Base-by-base conservation (phyloP, 169 alveolate genomes). In the Eimeria maxima region DNA sequence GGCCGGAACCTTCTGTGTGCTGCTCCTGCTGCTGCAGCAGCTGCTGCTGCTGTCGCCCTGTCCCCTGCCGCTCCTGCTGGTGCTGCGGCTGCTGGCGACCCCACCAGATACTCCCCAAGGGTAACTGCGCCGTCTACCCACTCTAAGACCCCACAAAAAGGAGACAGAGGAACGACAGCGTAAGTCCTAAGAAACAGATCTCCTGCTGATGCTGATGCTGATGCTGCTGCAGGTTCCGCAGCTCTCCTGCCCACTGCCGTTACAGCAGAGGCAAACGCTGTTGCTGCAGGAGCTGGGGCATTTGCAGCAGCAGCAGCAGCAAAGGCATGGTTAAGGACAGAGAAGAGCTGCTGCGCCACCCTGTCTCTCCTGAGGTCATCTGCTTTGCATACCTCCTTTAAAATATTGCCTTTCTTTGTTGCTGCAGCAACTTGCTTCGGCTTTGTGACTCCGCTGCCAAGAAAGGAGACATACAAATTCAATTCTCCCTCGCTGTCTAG, bases 51-150 rank as follows among this genome's bases (percentile, higher is more conserved):
- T 71, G 83, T 45, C 27, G 83, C 45, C 13, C 47, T 20, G n/a
- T 27, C 83, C 10, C 53, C 83, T 71, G 83, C 47, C 16, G 53
- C 60, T 78, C 65, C 83, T 42, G 53, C 60, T 78, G 88, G 45
- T 38, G 50, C 88, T 78, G 88, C 63, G 1, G 63, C 88, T 78
- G 63, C 88, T 78, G 63, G 63, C 10, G 88, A 29, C 81, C 95
- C 97, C 97, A 83, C 95, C 24, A 97, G 97, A 53, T 90, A 90
- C 84, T 84, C 97, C 27, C 97, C 97, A 6, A 97, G 95, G 4
- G 98, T 97, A 65, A 98, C 99, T 1, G 98, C 97, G 93, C 97
- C 97, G n/a, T 97, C 98, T 10, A 99, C 99, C 99, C 99, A 99
- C 45, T 99, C 99, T 14, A 98, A 97, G 18, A 99, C 95, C 53